Percentiles rank a stretch among this genome's conserved stretches.
Conservation (phyloP, 306 rosid genomes). For the Canavalia ensiformis region DNA sequence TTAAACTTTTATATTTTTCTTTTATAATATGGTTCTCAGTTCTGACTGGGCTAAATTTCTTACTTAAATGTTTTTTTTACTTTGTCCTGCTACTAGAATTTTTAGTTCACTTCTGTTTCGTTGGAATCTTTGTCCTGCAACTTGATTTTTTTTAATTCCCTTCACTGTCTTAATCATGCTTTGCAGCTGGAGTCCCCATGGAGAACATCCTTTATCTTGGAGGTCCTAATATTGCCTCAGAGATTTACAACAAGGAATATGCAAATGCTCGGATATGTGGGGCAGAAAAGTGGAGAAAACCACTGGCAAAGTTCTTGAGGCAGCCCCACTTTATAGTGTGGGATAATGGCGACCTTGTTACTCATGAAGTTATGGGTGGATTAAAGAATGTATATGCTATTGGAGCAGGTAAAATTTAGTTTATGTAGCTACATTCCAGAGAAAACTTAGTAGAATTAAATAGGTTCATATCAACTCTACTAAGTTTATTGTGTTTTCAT, state of each 20-base stretch:
- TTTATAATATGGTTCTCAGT: conserved; percentile 6
- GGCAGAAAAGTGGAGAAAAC: conserved; percentile 92
- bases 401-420: conserved; percentile 83
- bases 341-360: conserved; percentile 97
- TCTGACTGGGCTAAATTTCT: not conserved
- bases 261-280: conserved; percentile 99
- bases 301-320: conserved; percentile 88
- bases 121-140: not conserved
- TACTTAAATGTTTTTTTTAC: not conserved
- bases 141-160: not conserved
- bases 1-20: not conserved
- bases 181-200: conserved; percentile 83
- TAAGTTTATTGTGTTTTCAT: no score
- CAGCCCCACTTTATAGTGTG: conserved; percentile 93
- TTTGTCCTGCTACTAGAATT: not conserved
- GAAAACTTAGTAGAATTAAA: conserved; percentile 33
- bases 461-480: not conserved
- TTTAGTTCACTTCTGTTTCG: not conserved
- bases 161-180: conserved; percentile 27
- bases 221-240: conserved; percentile 97
- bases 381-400: conserved; percentile 96
- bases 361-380: conserved; percentile 99
- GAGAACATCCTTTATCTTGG: conserved; percentile 96
- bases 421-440: conserved; percentile 5
- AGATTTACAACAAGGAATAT: conserved; percentile 91